Percentiles rank a stretch among this genome's conserved stretches.
phyloP scores from a whole-genome alignment of 139 green algal genomes.

The Edaphochlamys debaryana region DNA sequence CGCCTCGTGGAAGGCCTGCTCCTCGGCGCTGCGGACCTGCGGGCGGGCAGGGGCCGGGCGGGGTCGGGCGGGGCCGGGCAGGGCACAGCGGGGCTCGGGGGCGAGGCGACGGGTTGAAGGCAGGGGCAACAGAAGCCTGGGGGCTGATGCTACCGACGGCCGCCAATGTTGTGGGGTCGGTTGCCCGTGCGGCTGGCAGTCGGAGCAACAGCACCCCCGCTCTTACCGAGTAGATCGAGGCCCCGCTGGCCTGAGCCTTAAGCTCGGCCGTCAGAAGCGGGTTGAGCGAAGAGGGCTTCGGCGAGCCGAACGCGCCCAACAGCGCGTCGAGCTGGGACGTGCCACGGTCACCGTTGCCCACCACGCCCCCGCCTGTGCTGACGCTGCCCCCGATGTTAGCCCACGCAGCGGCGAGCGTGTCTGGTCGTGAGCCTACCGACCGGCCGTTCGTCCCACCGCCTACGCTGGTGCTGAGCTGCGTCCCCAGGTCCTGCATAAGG shows the following conservation, averaged over 20 bases:
- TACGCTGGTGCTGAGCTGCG: constrained; percentile 9
- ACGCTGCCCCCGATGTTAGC: constrained; percentile 2
- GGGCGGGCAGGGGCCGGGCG: neutral
- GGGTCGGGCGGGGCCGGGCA: too few species aligned
- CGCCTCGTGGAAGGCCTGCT: constrained; percentile 3
- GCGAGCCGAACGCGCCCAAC: constrained; percentile 17
- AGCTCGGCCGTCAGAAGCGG: constrained; percentile 29
- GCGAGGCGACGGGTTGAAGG: too few species aligned
- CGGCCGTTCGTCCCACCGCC: neutral
- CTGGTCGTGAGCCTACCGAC: neutral
- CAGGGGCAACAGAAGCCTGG: neutral
- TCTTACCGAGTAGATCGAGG: constrained; percentile 1
- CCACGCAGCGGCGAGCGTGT: constrained; percentile 16
- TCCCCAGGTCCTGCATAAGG: constrained; percentile 3
- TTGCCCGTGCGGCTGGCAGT: neutral
- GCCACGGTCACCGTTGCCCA: neutral
- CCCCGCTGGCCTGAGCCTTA: constrained; percentile 18
- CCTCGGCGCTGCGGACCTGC: constrained; percentile 22
- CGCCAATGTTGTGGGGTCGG: neutral
- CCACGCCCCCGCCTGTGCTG: too few species aligned
- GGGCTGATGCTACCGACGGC: neutral
- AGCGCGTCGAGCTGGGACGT: neutral
- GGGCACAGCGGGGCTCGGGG: too few species aligned
- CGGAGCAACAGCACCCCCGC: neutral
- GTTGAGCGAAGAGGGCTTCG: neutral